phyloP scores from a whole-genome alignment of 129 eudicot species.

The Centaurea solstitialis region DNA sequence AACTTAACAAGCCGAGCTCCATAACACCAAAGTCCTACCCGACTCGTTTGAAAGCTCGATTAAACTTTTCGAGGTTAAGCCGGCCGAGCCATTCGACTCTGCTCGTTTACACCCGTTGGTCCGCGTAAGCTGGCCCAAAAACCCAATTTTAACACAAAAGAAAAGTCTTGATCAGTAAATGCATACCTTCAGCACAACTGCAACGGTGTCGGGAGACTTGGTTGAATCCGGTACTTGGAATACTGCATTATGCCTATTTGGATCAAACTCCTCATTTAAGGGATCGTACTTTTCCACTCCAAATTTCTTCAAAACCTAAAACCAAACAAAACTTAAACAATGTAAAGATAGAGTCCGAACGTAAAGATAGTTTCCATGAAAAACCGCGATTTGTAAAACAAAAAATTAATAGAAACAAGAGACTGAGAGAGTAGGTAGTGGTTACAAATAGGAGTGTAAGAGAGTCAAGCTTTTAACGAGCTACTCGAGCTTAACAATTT shows the following conservation, averaged over 20 bases:
- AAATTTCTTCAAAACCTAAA: slow-evolving; percentile 77
- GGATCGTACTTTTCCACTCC: slow-evolving; percentile 91
- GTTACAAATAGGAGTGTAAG: neutral
- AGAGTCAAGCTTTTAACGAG: too few relatives aligned
- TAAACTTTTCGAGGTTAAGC: too few relatives aligned
- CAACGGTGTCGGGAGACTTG: slow-evolving; percentile 73
- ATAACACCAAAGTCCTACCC: too few relatives aligned
- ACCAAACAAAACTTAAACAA: neutral
- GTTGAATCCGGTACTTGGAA: slow-evolving; percentile 85
- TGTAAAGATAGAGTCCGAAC: too few relatives aligned
- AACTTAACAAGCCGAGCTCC: too few relatives aligned
- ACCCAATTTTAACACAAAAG: too few relatives aligned
- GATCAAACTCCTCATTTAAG: slow-evolving; percentile 79
- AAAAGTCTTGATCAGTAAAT: neutral
- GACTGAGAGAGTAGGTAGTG: neutral
- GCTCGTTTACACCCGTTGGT: too few relatives aligned
- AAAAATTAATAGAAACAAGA: neutral
- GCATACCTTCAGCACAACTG: slow-evolving; percentile 83
- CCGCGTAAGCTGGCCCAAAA: too few relatives aligned
- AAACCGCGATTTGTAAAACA: neutral
- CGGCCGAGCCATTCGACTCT: too few relatives aligned
- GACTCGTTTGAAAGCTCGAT: too few relatives aligned
- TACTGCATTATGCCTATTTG: slow-evolving; percentile 86
- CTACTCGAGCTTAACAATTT: too few relatives aligned
- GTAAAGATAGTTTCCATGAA: neutral